Conservation (phyloP, 1,284 basidiomycete genomes). For the Coniferiporia sulphurascens region DNA sequence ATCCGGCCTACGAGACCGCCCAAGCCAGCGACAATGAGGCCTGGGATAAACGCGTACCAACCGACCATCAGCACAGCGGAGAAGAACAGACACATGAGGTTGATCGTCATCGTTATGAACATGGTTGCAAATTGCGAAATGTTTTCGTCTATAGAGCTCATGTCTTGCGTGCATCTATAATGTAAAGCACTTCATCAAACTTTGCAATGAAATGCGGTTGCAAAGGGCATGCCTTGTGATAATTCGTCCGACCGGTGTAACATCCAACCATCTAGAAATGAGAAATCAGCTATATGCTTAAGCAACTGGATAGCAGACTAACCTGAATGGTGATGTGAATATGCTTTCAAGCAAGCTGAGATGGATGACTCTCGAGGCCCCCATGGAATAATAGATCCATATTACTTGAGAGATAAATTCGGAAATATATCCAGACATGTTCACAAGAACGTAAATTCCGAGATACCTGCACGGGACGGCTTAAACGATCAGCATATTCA, state of each 20-base stretch:
- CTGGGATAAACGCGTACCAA: slow-evolving; percentile 16
- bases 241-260: slow-evolving; percentile 38
- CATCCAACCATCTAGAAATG: slow-evolving; percentile 32
- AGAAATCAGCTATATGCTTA: neutral
- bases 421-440: slow-evolving; percentile 19
- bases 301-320: neutral
- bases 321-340: slow-evolving; percentile 34
- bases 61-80: slow-evolving; percentile 4
- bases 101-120: slow-evolving; percentile 13
- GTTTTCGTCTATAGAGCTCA: slow-evolving; percentile 32
- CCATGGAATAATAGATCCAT: slow-evolving; percentile 2
- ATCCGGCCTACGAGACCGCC: slow-evolving; percentile 14
- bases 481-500: slow-evolving; percentile 3
- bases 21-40: slow-evolving; percentile 14
- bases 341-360: slow-evolving; percentile 21
- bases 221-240: slow-evolving; percentile 30
- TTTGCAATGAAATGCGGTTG: slow-evolving; percentile 22
- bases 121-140: slow-evolving; percentile 20
- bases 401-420: neutral
- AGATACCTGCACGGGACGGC: slow-evolving; percentile 19
- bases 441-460: slow-evolving; percentile 28
- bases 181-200: slow-evolving; percentile 23
- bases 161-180: slow-evolving; percentile 33
- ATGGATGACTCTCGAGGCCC: slow-evolving; percentile 9
- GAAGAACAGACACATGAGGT: slow-evolving; percentile 4